A percentile compares a stretch with the other conserved stretches of the same genome.
phyloP scores from a whole-genome alignment of 1,284 basidiomycete species.

The Trametes sp. region DNA sequence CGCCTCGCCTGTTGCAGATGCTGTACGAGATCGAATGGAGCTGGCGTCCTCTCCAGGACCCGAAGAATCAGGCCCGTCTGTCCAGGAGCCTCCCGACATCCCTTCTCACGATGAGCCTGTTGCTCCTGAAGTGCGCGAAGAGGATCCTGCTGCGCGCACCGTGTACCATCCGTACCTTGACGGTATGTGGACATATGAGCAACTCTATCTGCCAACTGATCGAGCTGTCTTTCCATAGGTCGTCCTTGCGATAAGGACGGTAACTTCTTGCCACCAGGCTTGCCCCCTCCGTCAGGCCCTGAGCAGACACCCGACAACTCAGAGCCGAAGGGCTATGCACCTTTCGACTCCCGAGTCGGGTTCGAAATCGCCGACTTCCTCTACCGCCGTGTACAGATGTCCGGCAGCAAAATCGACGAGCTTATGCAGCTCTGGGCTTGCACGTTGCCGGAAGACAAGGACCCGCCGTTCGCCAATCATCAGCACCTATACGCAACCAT shows the following conservation, averaged over 20 bases:
- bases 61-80: not conserved
- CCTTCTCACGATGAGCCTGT: no score
- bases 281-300: no score
- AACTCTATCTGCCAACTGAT: not conserved
- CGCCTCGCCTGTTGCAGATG: no score
- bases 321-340: no score
- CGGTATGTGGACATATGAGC: not conserved
- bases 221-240: no score
- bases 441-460: not conserved
- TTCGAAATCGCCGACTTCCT: conserved; percentile 18
- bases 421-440: conserved; percentile 16
- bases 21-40: no score
- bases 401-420: conserved; percentile 12
- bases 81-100: no score
- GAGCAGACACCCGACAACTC: no score
- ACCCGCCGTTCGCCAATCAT: not conserved
- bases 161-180: not conserved
- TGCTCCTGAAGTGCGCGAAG: no score
- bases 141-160: no score
- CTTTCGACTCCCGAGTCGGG: no score
- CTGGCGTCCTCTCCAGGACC: no score
- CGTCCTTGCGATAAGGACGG: not conserved
- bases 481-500: conserved; percentile 9
- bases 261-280: not conserved
- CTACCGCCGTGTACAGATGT: conserved; percentile 13